phyloP scores from a whole-genome alignment of 352 stramenopile genomes.

The Phytophthora crassamura region DNA sequence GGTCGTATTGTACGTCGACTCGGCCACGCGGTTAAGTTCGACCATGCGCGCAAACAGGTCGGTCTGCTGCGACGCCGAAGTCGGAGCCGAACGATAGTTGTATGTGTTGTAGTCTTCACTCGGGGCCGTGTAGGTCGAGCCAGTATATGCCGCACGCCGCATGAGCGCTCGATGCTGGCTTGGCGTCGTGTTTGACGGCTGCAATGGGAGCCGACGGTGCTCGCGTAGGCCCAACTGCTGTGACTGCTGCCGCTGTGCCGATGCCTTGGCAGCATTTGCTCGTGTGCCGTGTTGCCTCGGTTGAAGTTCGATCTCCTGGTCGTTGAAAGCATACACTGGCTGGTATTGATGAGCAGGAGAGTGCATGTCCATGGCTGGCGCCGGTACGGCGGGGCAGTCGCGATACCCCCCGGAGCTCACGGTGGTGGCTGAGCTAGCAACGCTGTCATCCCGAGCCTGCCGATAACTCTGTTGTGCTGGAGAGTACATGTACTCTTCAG shows the following conservation, averaged over 20 bases:
- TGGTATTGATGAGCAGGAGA: conserved; percentile 7
- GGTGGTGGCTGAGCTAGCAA: conserved; percentile 13
- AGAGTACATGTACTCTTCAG: conserved; percentile 11
- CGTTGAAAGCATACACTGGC: conserved; percentile 17
- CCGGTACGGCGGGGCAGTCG: conserved; percentile 1
- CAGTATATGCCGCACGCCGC: conserved; percentile 22
- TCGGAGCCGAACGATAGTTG: conserved; percentile 6
- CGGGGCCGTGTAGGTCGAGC: conserved; percentile 6
- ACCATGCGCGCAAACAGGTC: conserved; percentile 35
- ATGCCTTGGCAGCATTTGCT: conserved; percentile 19
- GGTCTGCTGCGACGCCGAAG: conserved; percentile 10
- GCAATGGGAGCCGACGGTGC: conserved; percentile 5
- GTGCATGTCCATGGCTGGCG: conserved; percentile 12
- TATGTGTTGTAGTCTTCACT: not conserved
- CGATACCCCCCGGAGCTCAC: conserved; percentile 9
- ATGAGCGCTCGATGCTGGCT: conserved; percentile 8
- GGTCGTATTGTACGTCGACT: conserved; percentile 43
- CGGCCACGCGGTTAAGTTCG: conserved; percentile 35
- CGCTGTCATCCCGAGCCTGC: conserved; percentile 12
- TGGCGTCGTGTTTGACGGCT: conserved; percentile 4
- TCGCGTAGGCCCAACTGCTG: conserved; percentile 24
- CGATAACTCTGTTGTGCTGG: not conserved
- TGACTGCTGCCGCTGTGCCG: conserved; percentile 10
- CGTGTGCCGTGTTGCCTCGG: conserved; percentile 7
- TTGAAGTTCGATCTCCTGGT: conserved; percentile 23